Percentiles rank a stretch among this genome's conserved stretches.
These are phyloP conservation scores for Cicer cuneatum DNA, from an alignment of 306 rosid species.

Conservation along the genomic window DNA sequence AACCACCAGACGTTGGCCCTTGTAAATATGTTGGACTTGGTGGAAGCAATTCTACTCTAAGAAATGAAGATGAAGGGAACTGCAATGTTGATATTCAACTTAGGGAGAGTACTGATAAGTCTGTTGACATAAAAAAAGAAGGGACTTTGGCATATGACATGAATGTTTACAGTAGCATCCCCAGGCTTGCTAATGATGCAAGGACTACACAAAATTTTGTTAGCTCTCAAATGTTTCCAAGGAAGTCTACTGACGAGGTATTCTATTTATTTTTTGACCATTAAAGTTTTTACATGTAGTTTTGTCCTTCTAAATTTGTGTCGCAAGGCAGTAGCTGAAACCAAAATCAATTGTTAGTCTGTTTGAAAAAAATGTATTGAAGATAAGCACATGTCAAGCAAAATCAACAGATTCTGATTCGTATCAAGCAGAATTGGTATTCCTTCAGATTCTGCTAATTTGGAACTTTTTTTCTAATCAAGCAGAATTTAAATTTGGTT, in stretches of 20 bases:
- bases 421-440: no score
- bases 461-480: no score
- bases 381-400: no score
- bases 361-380: neutral
- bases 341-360: slow-evolving; percentile 2
- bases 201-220: slow-evolving; percentile 26
- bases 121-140: slow-evolving; percentile 41
- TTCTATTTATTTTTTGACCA: neutral
- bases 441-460: no score
- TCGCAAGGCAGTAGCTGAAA: neutral
- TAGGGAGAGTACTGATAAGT: slow-evolving; percentile 49
- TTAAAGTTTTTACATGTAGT: neutral
- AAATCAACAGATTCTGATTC: no score
- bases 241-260: slow-evolving; percentile 47
- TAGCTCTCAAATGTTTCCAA: slow-evolving; percentile 26
- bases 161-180: slow-evolving; percentile 45
- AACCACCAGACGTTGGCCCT: slow-evolving; percentile 45
- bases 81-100: slow-evolving; percentile 49
- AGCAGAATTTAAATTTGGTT: no score
- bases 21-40: slow-evolving; percentile 47
- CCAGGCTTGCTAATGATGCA: slow-evolving; percentile 41
- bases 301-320: slow-evolving; percentile 5
- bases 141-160: slow-evolving; percentile 43
- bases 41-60: slow-evolving; percentile 45
- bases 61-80: slow-evolving; percentile 49